phyloP scores from a whole-genome alignment of 306 rosid species.

The Delonix regia region DNA sequence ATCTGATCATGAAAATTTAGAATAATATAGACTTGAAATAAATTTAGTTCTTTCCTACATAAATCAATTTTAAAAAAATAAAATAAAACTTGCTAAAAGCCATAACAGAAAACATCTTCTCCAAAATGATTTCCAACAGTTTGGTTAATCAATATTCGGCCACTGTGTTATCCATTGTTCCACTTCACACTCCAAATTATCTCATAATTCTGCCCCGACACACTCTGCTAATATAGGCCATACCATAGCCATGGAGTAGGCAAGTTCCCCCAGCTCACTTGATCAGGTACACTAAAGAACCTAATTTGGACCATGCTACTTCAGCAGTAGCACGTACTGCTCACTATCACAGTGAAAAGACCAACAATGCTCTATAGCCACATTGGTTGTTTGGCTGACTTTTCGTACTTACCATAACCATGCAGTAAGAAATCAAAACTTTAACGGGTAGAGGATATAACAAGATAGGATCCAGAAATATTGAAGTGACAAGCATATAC shows the following conservation, averaged over 20 bases:
- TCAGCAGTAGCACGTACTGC: too few relatives aligned
- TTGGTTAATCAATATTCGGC: not conserved
- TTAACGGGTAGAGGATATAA: not conserved
- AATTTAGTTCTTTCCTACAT: constrained; percentile 1
- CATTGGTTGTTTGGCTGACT: not conserved
- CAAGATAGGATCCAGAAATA: not conserved
- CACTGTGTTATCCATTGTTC: not conserved
- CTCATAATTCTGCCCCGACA: not conserved
- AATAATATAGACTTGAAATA: not conserved
- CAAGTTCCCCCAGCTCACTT: not conserved
- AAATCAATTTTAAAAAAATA: constrained; percentile 7
- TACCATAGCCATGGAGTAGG: not conserved
- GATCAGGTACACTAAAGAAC: not conserved
- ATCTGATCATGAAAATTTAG: not conserved
- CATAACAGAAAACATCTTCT: constrained; percentile 1
- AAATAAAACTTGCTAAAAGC: constrained; percentile 8
- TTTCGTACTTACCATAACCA: not conserved
- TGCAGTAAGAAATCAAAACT: not conserved
- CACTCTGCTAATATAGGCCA: too few relatives aligned
- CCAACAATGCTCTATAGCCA: not conserved
- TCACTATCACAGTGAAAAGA: not conserved
- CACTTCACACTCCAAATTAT: not conserved
- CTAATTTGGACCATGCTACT: not conserved
- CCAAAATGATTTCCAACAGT: not conserved
- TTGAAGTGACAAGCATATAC: not conserved